Evolutionary conservation across 306 rosid genomes (phyloP).

Genomic region (Castanopsis chinensis): DNA sequence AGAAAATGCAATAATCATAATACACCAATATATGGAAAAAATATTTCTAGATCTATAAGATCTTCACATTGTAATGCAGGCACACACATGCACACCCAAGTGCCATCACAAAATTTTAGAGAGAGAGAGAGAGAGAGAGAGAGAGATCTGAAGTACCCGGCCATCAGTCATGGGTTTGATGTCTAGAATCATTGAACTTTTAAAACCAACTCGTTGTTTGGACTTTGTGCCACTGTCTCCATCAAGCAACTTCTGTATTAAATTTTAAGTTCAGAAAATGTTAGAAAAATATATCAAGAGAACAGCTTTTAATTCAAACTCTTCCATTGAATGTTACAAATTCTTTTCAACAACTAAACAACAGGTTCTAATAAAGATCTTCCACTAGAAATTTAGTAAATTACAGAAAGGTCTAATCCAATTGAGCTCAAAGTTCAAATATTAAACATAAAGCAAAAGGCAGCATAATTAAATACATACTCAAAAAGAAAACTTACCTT

Average conservation of each 20-base stretch:
- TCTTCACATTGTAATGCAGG: slow-evolving; percentile 3
- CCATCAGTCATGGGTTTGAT: slow-evolving; percentile 88
- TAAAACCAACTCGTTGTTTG: slow-evolving; percentile 83
- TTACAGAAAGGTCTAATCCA: neutral
- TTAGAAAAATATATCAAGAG: slow-evolving; percentile 6
- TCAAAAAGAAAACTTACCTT: slow-evolving; percentile 46
- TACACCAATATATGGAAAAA: neutral
- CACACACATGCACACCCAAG: slow-evolving; percentile 7
- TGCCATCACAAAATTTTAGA: slow-evolving; percentile 1
- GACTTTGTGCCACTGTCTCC: slow-evolving; percentile 60
- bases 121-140: slow-evolving; percentile 24
- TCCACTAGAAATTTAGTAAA: neutral
- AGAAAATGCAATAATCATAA: neutral
- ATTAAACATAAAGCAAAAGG: slow-evolving; percentile 4
- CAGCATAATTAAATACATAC: slow-evolving; percentile 9
- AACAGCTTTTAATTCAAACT: neutral
- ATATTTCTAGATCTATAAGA: neutral
- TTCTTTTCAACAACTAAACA: slow-evolving; percentile 2
- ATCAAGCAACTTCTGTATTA: slow-evolving; percentile 76
- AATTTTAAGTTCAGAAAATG: slow-evolving; percentile 5
- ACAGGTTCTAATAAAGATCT: neutral
- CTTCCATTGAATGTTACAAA: neutral
- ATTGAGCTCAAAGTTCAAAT: slow-evolving; percentile 17
- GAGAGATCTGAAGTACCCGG: slow-evolving; percentile 58
- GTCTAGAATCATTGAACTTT: slow-evolving; percentile 88